A percentile compares a stretch with the other conserved stretches of the same genome.
Evolutionary conservation across 169 alveolate species (phyloP).

Genomic region (Cryptosporidium baileyi): DNA sequence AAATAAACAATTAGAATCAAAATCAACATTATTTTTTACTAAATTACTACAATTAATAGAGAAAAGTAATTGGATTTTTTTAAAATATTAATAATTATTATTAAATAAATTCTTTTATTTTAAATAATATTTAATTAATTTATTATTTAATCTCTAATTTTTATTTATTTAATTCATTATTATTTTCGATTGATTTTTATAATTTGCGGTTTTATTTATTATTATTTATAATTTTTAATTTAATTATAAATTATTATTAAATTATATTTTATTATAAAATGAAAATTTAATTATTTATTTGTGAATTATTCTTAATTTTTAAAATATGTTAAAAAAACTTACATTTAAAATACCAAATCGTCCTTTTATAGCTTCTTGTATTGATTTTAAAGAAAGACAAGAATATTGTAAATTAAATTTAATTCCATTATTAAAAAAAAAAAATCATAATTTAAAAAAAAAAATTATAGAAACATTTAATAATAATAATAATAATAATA

Average conservation of each 20-base stretch:
- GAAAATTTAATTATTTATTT: not conserved
- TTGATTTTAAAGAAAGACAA: conserved; percentile 51
- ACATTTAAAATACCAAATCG: conserved; percentile 1
- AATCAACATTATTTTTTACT: not conserved
- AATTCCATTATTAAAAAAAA: conserved; percentile 14
- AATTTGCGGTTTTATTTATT: too few relatives aligned
- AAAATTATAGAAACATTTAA: not conserved
- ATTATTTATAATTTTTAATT: too few relatives aligned
- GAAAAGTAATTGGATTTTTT: conserved; percentile 12
- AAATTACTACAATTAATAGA: not conserved
- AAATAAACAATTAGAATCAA: not conserved
- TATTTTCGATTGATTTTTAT: too few relatives aligned
- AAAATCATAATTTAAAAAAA: not conserved
- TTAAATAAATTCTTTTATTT: too few relatives aligned
- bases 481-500: not conserved
- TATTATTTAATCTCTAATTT: too few relatives aligned
- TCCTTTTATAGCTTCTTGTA: conserved; percentile 48
- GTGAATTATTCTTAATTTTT: not conserved
- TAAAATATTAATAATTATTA: too few relatives aligned
- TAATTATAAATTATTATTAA: too few relatives aligned
- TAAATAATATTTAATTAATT: too few relatives aligned
- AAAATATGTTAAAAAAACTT: conserved; percentile 9
- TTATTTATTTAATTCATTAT: too few relatives aligned
- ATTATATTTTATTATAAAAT: not conserved
- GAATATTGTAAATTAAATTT: conserved; percentile 20